phyloP scores from a whole-genome alignment of 495 filamentous ascomycete species.

The Cercophora samala region DNA sequence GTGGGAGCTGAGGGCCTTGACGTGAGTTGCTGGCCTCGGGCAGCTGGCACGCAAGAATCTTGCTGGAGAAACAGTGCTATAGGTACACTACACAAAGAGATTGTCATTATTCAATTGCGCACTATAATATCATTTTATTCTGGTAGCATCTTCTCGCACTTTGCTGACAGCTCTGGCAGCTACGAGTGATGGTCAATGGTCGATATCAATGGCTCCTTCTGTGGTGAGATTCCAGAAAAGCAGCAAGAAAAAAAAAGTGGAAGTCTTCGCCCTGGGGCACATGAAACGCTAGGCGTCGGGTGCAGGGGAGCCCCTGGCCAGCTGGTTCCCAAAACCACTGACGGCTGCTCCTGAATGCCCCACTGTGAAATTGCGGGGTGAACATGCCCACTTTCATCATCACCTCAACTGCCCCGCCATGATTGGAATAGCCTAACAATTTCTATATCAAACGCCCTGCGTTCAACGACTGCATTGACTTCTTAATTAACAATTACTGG shows the following conservation, averaged over 20 bases:
- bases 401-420: background rate
- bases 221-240: background rate
- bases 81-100: background rate
- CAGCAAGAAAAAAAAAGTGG: background rate
- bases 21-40: background rate
- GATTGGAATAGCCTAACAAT: background rate
- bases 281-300: background rate
- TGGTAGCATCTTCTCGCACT: background rate
- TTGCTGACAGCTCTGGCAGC: background rate
- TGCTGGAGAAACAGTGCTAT: background rate
- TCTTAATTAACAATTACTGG: background rate
- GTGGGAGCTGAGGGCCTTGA: too few relatives aligned
- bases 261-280: background rate
- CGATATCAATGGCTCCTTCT: background rate
- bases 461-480: background rate
- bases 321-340: background rate
- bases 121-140: background rate
- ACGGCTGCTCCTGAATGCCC: background rate
- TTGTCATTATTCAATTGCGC: background rate
- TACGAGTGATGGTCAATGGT: background rate
- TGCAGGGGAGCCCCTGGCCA: conserved; percentile 3
- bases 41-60: background rate
- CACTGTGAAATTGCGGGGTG: conserved; percentile 3
- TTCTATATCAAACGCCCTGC: background rate
- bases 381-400: conserved; percentile 5